Conservation (phyloP, 2,329 filamentous ascomycete species). For the Akanthomyces lecanii region DNA sequence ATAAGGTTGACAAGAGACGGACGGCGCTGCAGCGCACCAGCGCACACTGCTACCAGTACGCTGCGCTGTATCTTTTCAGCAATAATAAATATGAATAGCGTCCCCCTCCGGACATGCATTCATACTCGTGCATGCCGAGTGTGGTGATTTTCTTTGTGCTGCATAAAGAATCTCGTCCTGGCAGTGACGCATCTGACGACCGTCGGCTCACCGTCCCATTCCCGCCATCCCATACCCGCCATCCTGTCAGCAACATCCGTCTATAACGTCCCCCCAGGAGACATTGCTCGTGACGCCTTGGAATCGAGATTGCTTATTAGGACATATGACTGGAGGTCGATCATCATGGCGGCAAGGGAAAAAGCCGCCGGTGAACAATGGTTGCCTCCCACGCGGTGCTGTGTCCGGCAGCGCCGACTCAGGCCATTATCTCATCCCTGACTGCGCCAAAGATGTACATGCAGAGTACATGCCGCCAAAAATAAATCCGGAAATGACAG, state of each 20-base stretch:
- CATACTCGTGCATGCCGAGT: not conserved
- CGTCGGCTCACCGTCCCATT: not conserved
- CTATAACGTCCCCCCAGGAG: not conserved
- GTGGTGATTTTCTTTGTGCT: not conserved
- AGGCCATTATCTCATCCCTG: not conserved
- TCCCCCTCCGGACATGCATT: not conserved
- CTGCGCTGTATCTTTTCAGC: not conserved
- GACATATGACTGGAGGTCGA: not conserved
- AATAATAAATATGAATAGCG: not conserved
- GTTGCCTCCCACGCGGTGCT: too few relatives aligned
- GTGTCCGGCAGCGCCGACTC: not conserved
- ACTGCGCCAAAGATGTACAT: not conserved
- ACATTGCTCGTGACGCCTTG: not conserved
- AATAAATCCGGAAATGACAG: not conserved
- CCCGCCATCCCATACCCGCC: too few relatives aligned
- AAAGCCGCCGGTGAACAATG: too few relatives aligned
- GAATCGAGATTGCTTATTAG: not conserved
- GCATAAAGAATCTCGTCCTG: not conserved
- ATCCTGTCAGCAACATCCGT: not conserved
- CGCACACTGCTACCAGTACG: not conserved
- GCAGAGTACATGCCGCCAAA: not conserved
- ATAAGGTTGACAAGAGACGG: not conserved
- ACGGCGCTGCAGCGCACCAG: not conserved
- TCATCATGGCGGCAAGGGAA: not conserved
- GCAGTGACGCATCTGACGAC: not conserved